Percentiles rank a stretch among this genome's conserved stretches.
Conservation (phyloP, 257 asterid genomes). For the Verbascum thapsus region DNA sequence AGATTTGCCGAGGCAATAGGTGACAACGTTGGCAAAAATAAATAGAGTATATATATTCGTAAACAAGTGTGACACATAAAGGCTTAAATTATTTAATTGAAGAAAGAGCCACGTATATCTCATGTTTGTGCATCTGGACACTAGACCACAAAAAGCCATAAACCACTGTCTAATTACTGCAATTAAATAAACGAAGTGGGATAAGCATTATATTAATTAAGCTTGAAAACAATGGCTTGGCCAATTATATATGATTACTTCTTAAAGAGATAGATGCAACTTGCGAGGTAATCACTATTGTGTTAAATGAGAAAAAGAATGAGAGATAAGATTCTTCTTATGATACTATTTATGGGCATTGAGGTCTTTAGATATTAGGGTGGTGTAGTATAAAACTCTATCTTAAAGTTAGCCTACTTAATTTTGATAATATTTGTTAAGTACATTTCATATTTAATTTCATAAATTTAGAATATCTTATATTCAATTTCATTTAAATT, state of each 20-base stretch:
- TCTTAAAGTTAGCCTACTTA: too few species aligned
- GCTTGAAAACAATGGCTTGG: slow-evolving; percentile 36
- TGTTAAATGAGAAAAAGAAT: not conserved
- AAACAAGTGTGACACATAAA: too few species aligned
- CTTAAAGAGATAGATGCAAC: slow-evolving; percentile 41
- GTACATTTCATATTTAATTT: too few species aligned
- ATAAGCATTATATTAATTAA: slow-evolving; percentile 38
- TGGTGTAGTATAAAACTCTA: too few species aligned
- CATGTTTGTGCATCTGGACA: slow-evolving; percentile 26
- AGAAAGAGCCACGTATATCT: slow-evolving; percentile 46
- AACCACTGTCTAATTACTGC: slow-evolving; percentile 20
- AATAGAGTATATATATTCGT: not conserved
- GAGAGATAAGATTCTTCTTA: slow-evolving; percentile 23
- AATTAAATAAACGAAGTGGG: slow-evolving; percentile 29
- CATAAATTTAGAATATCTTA: too few species aligned
- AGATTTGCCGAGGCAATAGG: slow-evolving; percentile 39
- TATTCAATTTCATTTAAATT: too few species aligned
- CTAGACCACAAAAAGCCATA: slow-evolving; percentile 11
- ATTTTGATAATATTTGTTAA: too few species aligned
- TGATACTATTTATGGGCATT: slow-evolving; percentile 46
- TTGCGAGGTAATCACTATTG: slow-evolving; percentile 34
- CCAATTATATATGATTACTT: slow-evolving; percentile 41
- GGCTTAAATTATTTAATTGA: slow-evolving; percentile 1
- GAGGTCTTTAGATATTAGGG: slow-evolving; percentile 18
- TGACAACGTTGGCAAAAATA: slow-evolving; percentile 31